Evolutionary conservation across 306 rosid species (phyloP).

Genomic region (barrel medic (Medicago truncatula)): DNA sequence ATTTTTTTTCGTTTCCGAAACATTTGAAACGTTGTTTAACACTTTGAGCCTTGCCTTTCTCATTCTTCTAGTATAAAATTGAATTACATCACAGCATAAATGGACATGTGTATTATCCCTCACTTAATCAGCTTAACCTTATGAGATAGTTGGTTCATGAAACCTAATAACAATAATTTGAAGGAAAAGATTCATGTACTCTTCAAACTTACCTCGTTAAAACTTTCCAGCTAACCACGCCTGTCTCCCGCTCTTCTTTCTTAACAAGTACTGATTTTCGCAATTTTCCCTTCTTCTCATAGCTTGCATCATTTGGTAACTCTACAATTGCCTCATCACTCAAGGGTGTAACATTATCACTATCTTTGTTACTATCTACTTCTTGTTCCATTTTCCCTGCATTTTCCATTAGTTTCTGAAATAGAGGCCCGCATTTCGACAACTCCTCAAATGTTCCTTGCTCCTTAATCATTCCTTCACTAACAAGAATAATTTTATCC

Average conservation of each 20-base stretch:
- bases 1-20: too few relatives aligned
- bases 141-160: background rate
- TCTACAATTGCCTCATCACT: constrained; percentile 44
- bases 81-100: too few relatives aligned
- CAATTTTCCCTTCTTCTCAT: constrained; percentile 58
- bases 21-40: too few relatives aligned
- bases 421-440: constrained; percentile 63
- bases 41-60: too few relatives aligned
- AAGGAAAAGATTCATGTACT: background rate
- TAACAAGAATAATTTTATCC: constrained; percentile 72
- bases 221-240: constrained; percentile 82
- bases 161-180: too few relatives aligned
- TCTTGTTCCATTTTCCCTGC: constrained; percentile 86
- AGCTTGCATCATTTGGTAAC: constrained; percentile 47
- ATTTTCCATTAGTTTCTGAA: constrained; percentile 92
- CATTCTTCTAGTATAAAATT: too few relatives aligned
- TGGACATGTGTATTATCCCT: too few relatives aligned
- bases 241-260: constrained; percentile 91
- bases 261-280: constrained; percentile 70
- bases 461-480: constrained; percentile 72
- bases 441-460: constrained; percentile 90
- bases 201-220: constrained; percentile 59
- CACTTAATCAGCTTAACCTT: too few relatives aligned
- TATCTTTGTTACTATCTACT: constrained; percentile 44
- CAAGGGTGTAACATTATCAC: constrained; percentile 38